Percentiles rank a stretch among this genome's conserved stretches.
These are phyloP conservation scores for Colletotrichum sp. DNA, from an alignment of 2,329 filamentous ascomycete species.

Conservation along the genomic window DNA sequence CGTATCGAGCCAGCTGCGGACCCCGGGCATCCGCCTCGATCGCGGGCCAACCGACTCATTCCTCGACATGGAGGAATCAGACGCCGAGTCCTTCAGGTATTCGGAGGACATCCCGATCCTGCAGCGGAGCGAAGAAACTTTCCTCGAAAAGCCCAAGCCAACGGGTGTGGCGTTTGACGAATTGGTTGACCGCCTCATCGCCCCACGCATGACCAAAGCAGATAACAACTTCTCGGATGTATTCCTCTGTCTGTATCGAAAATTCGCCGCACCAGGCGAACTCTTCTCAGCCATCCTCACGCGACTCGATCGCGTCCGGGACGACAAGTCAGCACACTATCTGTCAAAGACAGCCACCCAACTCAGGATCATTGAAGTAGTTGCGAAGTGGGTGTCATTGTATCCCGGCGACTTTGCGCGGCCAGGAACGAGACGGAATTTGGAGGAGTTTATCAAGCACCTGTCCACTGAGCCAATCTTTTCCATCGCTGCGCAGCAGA, in stretches of 20 bases:
- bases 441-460: slow-evolving; percentile 77
- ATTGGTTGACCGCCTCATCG: slow-evolving; percentile 85
- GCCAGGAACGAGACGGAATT: slow-evolving; percentile 70
- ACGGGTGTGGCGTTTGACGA: slow-evolving; percentile 68
- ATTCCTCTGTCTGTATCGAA: slow-evolving; percentile 92
- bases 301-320: slow-evolving; percentile 74
- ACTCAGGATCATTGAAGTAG: slow-evolving; percentile 80
- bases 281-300: slow-evolving; percentile 80
- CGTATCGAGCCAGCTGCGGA: slow-evolving; percentile 55
- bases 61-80: slow-evolving; percentile 73
- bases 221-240: slow-evolving; percentile 88
- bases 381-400: slow-evolving; percentile 86
- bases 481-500: slow-evolving; percentile 83
- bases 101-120: slow-evolving; percentile 72
- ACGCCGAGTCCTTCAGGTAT: slow-evolving; percentile 68
- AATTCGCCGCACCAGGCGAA: slow-evolving; percentile 83
- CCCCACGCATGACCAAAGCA: slow-evolving; percentile 81
- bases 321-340: slow-evolving; percentile 70
- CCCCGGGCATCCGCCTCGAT: slow-evolving; percentile 59
- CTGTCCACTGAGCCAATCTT: slow-evolving; percentile 83
- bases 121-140: slow-evolving; percentile 69
- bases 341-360: slow-evolving; percentile 82
- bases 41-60: slow-evolving; percentile 58
- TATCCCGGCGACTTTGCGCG: slow-evolving; percentile 95
- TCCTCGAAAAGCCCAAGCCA: slow-evolving; percentile 59